Evolutionary conservation across 164 flowering plant genomes (phyloP).

Genomic region (Cinnamomum chago): DNA sequence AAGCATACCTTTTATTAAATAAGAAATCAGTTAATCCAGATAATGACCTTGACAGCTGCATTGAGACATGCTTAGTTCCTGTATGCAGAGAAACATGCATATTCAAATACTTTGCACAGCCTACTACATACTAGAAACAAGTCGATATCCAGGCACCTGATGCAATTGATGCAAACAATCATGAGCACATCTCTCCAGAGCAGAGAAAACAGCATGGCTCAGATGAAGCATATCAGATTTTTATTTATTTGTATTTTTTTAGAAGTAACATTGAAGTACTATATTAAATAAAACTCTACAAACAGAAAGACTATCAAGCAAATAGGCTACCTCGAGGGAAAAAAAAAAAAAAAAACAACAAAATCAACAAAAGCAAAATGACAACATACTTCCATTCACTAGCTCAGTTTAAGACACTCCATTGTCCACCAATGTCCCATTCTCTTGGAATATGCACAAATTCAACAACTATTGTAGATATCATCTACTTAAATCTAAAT

Average conservation of each 20-base stretch:
- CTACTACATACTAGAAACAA: neutral
- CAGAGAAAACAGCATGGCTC: neutral
- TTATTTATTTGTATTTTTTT: neutral
- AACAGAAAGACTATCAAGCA: neutral
- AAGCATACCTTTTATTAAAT: conserved; percentile 59
- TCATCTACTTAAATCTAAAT: too few species aligned
- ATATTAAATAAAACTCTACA: neutral
- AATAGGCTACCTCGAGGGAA: neutral
- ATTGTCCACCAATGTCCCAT: too few species aligned
- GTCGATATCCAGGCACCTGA: neutral
- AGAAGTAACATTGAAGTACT: neutral
- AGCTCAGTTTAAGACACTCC: too few species aligned
- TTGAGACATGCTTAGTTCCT: conserved; percentile 46
- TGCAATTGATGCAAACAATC: neutral
- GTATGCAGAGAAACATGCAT: conserved; percentile 9
- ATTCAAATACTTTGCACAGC: neutral
- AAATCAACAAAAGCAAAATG: too few species aligned
- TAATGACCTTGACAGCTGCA: conserved; percentile 52
- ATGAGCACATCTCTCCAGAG: neutral
- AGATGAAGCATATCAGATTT: neutral
- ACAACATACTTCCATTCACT: too few species aligned
- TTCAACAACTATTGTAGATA: too few species aligned
- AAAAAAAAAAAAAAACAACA: too few species aligned
- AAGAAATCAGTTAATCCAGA: conserved; percentile 56
- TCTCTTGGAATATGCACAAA: too few species aligned